Evolutionary conservation across 352 stramenopile genomes (phyloP).

Genomic region (Phytopythium vexans): DNA sequence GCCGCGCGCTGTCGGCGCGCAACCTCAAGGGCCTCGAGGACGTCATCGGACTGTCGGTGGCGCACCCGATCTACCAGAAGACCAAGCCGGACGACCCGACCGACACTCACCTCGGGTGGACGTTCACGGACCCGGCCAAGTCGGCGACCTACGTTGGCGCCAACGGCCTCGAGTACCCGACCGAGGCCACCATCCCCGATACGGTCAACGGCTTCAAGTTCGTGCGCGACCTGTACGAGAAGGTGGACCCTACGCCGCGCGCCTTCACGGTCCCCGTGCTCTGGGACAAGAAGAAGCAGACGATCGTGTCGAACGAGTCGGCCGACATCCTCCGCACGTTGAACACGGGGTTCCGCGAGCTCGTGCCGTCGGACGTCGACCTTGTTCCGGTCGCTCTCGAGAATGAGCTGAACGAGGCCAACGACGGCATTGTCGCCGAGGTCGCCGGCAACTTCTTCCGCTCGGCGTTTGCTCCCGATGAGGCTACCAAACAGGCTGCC

Average conservation of each 20-base stretch:
- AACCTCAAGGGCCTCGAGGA: slow-evolving; percentile 90
- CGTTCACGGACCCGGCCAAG: slow-evolving; percentile 10
- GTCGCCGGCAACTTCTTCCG: slow-evolving; percentile 50
- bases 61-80: slow-evolving; percentile 37
- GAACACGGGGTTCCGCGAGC: slow-evolving; percentile 29
- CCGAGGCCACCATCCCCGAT: slow-evolving; percentile 13
- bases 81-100: slow-evolving; percentile 22
- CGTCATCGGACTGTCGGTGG: slow-evolving; percentile 80
- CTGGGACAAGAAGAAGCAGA: slow-evolving; percentile 55
- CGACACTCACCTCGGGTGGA: slow-evolving; percentile 18
- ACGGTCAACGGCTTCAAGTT: slow-evolving; percentile 18
- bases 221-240: slow-evolving; percentile 43
- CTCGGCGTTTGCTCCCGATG: slow-evolving; percentile 52
- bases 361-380: slow-evolving; percentile 25
- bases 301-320: slow-evolving; percentile 82
- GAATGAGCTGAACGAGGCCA: slow-evolving; percentile 50
- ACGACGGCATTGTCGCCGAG: slow-evolving; percentile 55
- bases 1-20: slow-evolving; percentile 53
- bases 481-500: slow-evolving; percentile 57
- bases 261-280: slow-evolving; percentile 61
- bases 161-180: slow-evolving; percentile 18
- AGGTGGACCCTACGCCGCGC: slow-evolving; percentile 7
- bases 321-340: slow-evolving; percentile 71
- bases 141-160: background rate
- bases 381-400: slow-evolving; percentile 45